Percentiles rank a stretch among this genome's conserved stretches.
Evolutionary conservation across 345 rosid genomes (phyloP).

Genomic region (Populus euphratica): DNA sequence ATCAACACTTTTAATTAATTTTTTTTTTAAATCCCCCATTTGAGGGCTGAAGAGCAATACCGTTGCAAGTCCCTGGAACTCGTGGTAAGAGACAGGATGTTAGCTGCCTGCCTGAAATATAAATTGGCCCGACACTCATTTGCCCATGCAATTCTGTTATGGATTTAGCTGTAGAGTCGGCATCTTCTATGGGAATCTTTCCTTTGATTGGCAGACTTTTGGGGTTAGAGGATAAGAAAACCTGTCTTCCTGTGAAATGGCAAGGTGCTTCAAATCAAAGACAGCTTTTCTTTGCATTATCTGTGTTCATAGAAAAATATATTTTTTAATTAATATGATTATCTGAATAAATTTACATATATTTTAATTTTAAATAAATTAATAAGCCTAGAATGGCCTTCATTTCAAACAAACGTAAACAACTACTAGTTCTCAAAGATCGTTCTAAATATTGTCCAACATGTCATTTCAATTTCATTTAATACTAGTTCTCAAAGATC

Average conservation of each 20-base stretch:
- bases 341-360: too few relatives aligned
- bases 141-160: background rate
- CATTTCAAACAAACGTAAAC: background rate
- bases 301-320: background rate
- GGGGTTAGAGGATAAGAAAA: background rate
- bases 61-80: constrained; percentile 7
- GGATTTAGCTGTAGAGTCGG: background rate
- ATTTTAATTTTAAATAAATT: too few relatives aligned
- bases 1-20: too few relatives aligned
- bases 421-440: too few relatives aligned
- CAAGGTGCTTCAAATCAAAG: background rate
- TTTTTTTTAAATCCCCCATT: background rate
- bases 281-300: background rate
- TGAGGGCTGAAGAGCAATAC: constrained; percentile 14
- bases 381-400: background rate
- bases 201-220: background rate
- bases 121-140: background rate
- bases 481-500: too few relatives aligned
- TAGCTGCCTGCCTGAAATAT: background rate
- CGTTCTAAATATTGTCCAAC: too few relatives aligned
- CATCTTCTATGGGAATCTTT: background rate
- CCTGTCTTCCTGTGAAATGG: background rate
- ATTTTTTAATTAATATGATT: too few relatives aligned
- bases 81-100: constrained; percentile 11
- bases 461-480: fast-evolving